phyloP scores from a whole-genome alignment of 2,329 filamentous ascomycete species.

The Thyridium curvatum region DNA sequence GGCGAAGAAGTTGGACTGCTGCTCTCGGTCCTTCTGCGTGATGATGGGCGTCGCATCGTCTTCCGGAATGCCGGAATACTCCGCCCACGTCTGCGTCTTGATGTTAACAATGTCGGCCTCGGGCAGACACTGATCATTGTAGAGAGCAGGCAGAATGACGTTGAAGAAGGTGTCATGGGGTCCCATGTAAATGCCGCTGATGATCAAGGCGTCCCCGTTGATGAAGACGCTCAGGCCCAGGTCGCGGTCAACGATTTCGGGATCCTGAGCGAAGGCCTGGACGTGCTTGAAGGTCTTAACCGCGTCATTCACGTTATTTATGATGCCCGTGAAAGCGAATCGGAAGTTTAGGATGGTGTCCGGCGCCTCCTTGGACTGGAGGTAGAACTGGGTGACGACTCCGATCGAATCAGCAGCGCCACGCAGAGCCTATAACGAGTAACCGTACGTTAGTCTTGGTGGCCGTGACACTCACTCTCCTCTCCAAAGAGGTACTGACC shows the following conservation, averaged over 20 bases:
- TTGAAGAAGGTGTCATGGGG: conserved; percentile 12
- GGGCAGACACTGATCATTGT: conserved; percentile 14
- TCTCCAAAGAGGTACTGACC: conserved; percentile 11
- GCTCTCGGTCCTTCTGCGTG: conserved; percentile 5
- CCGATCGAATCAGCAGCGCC: conserved; percentile 33
- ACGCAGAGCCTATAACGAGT: conserved; percentile 26
- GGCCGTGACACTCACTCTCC: too few species aligned
- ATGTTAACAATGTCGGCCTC: conserved; percentile 14
- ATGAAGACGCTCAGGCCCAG: conserved; percentile 20
- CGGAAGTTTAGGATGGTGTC: conserved; percentile 27
- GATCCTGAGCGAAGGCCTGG: conserved; percentile 24
- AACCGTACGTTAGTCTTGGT: too few species aligned
- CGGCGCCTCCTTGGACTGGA: conserved; percentile 24
- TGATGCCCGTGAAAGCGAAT: conserved; percentile 10
- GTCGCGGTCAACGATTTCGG: conserved; percentile 17
- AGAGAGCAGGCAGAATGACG: conserved; percentile 17
- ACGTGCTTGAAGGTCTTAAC: conserved; percentile 14
- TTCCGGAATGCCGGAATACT: conserved; percentile 4
- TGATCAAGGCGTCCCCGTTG: conserved; percentile 13
- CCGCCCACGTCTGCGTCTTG: conserved; percentile 8
- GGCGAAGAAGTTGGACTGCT: conserved; percentile 23
- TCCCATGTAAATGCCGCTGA: conserved; percentile 26
- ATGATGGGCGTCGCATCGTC: conserved; percentile 11
- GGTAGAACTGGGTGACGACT: conserved; percentile 27
- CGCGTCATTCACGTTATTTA: conserved; percentile 9